phyloP scores from a whole-genome alignment of 768 basidiomycete genomes.

The Termitomyces sp. region DNA sequence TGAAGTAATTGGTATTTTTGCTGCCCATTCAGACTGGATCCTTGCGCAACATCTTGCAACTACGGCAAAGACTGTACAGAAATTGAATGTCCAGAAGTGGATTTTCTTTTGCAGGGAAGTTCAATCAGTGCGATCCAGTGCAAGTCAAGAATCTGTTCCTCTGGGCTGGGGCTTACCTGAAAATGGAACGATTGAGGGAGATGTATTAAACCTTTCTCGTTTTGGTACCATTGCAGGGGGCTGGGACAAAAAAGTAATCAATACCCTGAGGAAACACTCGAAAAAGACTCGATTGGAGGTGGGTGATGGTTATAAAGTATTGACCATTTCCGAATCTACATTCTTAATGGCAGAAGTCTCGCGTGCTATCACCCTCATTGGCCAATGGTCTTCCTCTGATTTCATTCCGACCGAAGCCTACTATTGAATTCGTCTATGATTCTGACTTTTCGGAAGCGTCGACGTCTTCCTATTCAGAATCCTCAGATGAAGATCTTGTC shows the following conservation, averaged over 20 bases:
- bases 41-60: constrained; percentile 42
- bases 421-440: constrained; percentile 35
- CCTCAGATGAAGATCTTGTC: constrained; percentile 24
- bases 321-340: too few relatives aligned
- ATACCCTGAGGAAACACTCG: constrained; percentile 5
- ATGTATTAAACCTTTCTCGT: constrained; percentile 20
- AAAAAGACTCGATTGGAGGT: constrained; percentile 6
- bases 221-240: constrained; percentile 26
- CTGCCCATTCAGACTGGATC: constrained; percentile 57
- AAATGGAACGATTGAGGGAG: constrained; percentile 16
- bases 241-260: constrained; percentile 26
- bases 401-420: neutral
- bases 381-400: neutral
- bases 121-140: constrained; percentile 25
- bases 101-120: constrained; percentile 35
- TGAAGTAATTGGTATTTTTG: constrained; percentile 48
- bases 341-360: neutral
- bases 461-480: constrained; percentile 37
- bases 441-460: constrained; percentile 57
- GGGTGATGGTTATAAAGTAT: neutral
- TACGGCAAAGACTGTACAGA: constrained; percentile 15
- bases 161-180: constrained; percentile 38
- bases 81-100: constrained; percentile 47
- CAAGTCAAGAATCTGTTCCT: constrained; percentile 17
- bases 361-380: neutral